Base-by-base conservation (phyloP, 2,329 filamentous ascomycete genomes). In the Apiospora pterosperma region DNA sequence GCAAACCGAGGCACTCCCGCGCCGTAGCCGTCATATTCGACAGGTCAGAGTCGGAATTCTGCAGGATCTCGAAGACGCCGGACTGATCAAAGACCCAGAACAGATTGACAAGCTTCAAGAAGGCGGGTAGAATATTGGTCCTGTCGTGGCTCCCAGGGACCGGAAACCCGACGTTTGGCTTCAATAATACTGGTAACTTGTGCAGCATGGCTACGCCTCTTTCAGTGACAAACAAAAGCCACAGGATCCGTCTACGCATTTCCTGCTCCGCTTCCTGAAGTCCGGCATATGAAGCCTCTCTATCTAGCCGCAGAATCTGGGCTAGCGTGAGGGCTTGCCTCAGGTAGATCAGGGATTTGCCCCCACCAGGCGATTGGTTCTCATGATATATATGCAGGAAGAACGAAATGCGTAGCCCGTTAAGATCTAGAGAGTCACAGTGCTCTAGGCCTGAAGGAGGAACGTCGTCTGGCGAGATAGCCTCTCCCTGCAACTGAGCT, bases 361-460 rank as follows among this genome's bases (percentile, higher is more conserved):
- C 76, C 0, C 82, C 81, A 3, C 82, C 82, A 0, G 81, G 75
- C 11, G 75, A 68, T 64, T 79, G 76, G 62, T 85, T 84, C 69
- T 85, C 82, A 67, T 84, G 78, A 62, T 83, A 84, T 12, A 84
- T 79, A 67, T 85, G 83, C 21, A 85, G 71, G 59, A 84, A 85
- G 67, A 85, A 85, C 0, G 81, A 80, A 2, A 79, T 80, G 5
- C 81, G 76, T 4, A 85, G 67, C 38, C 73, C 75, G 60, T 82
- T 77, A 23, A 85, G 72, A 19, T 75, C 77, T 41, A 75, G 70
- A 16, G 62, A 52, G 61, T 66, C 64, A 31, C 61, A 59, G 28
- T 63, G 62, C 19, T 66, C 66, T 14, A 66, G 42, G 31, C 62
- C 62, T 7, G 61, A 60, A 7, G 64, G 63, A 19, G 64, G 61